Conservation (phyloP, 176 grass and related monocot genomes). For the Bonia amplexicaulis region DNA sequence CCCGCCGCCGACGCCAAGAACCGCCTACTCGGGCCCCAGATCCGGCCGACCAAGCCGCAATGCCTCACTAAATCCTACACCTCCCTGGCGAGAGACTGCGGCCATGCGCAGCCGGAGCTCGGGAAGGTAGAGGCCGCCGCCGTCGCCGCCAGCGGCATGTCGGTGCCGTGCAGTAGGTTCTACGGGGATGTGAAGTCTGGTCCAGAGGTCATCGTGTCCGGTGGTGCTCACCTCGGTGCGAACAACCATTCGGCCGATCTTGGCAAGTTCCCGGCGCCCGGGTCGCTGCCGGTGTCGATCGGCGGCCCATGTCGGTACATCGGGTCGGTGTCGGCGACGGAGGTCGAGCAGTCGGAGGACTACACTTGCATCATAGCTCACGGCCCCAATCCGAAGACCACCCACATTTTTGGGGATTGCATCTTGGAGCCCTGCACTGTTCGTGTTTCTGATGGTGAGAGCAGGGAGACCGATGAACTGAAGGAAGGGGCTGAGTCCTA, state of each 20-base stretch:
- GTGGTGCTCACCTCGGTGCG: neutral
- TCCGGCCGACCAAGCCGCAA: constrained; percentile 16
- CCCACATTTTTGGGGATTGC: constrained; percentile 92
- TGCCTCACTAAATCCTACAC: constrained; percentile 3
- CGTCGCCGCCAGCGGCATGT: neutral
- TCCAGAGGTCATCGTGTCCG: constrained; percentile 33
- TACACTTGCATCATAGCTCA: constrained; percentile 95
- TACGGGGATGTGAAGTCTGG: constrained; percentile 51
- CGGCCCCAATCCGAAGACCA: constrained; percentile 83
- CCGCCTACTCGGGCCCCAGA: constrained; percentile 25
- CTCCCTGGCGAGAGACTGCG: constrained; percentile 52
- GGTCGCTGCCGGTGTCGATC: constrained; percentile 68
- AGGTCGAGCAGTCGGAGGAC: constrained; percentile 88
- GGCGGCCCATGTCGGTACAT: constrained; percentile 27
- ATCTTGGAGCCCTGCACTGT: constrained; percentile 61
- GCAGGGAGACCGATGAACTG: constrained; percentile 17
- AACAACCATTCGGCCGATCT: neutral
- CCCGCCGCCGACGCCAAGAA: constrained; percentile 20
- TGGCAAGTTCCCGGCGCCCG: constrained; percentile 32
- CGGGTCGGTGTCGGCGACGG: constrained; percentile 64
- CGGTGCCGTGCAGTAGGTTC: constrained; percentile 30
- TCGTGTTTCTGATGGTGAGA: constrained; percentile 26
- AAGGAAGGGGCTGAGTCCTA: constrained; percentile 49
- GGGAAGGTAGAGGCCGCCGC: constrained; percentile 7
- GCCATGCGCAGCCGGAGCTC: constrained; percentile 7